Conservation (phyloP, 2,329 filamentous ascomycete species). For the Beauveria australis region DNA sequence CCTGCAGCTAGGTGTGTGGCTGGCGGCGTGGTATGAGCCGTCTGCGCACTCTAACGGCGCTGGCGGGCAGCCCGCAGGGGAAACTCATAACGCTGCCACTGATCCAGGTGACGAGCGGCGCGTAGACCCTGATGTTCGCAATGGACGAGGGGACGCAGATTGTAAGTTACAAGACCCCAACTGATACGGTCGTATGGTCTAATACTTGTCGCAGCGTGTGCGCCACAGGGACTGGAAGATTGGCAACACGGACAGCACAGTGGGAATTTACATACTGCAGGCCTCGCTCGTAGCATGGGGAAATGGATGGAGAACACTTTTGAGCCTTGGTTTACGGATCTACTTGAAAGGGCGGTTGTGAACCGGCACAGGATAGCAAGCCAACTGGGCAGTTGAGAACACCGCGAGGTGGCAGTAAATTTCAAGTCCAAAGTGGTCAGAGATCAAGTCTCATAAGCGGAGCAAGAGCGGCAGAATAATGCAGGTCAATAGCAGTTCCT, state of each 20-base stretch:
- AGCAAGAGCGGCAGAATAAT: too few species aligned
- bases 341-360: neutral
- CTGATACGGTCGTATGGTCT: neutral
- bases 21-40: neutral
- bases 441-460: too few species aligned
- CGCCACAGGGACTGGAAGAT: neutral
- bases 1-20: neutral
- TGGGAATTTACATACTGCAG: slow-evolving; percentile 1
- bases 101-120: neutral
- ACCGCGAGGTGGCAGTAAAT: too few species aligned
- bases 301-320: neutral
- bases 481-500: too few species aligned
- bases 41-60: neutral
- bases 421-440: too few species aligned
- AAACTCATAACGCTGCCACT: neutral
- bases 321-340: neutral
- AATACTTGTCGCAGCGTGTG: neutral
- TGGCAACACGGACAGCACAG: neutral
- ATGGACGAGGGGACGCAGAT: too few species aligned
- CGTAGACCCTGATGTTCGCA: too few species aligned
- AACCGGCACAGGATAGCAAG: neutral
- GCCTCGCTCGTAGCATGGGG: neutral
- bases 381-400: too few species aligned
- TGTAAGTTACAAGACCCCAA: too few species aligned
- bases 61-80: neutral